These are phyloP conservation scores for Tetrapisispora namnaoensis DNA, from an alignment of 805 yeast species.

Conservation along the genomic window DNA sequence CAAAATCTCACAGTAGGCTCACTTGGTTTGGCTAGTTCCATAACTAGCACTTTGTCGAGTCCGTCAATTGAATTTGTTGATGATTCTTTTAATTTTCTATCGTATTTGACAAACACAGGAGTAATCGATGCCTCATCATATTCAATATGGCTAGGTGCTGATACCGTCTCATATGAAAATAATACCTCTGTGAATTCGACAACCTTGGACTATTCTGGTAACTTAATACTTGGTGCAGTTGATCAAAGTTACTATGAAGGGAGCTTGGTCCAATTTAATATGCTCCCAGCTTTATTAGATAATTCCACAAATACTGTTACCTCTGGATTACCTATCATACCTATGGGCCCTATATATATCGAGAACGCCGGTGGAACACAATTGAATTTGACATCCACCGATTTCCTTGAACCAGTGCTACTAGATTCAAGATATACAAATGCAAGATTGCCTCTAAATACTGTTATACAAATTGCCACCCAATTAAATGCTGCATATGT, in stretches of 20 bases:
- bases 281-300: constrained; percentile 34
- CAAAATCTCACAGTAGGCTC: constrained; percentile 32
- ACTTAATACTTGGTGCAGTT: constrained; percentile 49
- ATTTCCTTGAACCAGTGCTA: constrained; percentile 41
- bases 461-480: constrained; percentile 52
- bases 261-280: constrained; percentile 39
- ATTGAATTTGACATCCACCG: constrained; percentile 28
- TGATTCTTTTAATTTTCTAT: constrained; percentile 27
- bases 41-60: constrained; percentile 8
- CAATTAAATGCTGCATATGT: constrained; percentile 61
- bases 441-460: constrained; percentile 44
- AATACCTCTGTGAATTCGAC: constrained; percentile 1
- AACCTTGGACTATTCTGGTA: constrained; percentile 20
- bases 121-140: constrained; percentile 34
- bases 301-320: constrained; percentile 12
- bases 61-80: constrained; percentile 13
- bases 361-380: constrained; percentile 33
- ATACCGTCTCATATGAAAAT: constrained; percentile 7
- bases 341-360: constrained; percentile 38
- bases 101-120: constrained; percentile 23
- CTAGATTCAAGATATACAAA: constrained; percentile 46
- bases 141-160: constrained; percentile 34
- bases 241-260: constrained; percentile 39
- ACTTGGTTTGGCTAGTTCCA: constrained; percentile 36
- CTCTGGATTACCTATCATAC: constrained; percentile 37